Evolutionary conservation across 805 yeast species (phyloP).

Genomic region (Cyberlindnera meyerae): DNA sequence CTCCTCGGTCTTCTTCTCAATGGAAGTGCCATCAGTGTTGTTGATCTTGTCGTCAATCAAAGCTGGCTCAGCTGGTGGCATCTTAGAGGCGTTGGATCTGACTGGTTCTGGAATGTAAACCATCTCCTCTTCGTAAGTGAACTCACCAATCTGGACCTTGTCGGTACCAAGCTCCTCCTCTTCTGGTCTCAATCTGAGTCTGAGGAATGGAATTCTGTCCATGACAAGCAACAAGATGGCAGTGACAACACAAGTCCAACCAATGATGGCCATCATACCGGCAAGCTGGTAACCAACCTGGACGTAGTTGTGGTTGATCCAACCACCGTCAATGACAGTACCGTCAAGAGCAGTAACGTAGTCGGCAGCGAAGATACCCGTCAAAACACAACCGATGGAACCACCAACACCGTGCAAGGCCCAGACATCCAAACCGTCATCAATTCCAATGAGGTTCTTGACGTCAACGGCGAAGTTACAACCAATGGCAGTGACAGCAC

Average conservation of each 20-base stretch:
- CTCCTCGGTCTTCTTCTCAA: conserved; percentile 12
- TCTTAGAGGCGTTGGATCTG: conserved; percentile 45
- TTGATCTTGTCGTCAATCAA: conserved; percentile 32
- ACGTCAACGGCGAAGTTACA: conserved; percentile 86
- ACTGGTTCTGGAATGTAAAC: conserved; percentile 74
- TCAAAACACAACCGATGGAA: conserved; percentile 71
- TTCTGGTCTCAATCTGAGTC: conserved; percentile 77
- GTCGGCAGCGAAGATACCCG: conserved; percentile 91
- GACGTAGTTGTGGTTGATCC: conserved; percentile 76
- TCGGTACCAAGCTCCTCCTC: conserved; percentile 89
- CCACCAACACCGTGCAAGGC: conserved; percentile 96
- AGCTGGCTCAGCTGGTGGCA: conserved; percentile 24
- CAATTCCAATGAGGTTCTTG: conserved; percentile 67
- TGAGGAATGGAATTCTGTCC: conserved; percentile 76
- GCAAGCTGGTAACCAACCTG: conserved; percentile 90
- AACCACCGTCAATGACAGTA: conserved; percentile 71
- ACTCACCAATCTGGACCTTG: conserved; percentile 86
- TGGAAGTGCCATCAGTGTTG: conserved; percentile 23
- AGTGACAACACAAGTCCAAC: conserved; percentile 75
- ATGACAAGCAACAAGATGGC: conserved; percentile 58
- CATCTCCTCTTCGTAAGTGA: conserved; percentile 62
- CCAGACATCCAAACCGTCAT: conserved; percentile 94
- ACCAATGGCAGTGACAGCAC: conserved; percentile 66
- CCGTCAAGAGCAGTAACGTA: conserved; percentile 85
- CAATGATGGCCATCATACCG: conserved; percentile 61